A percentile compares a stretch with the other conserved stretches of the same genome.
phyloP scores from a whole-genome alignment of 2,329 filamentous ascomycete species.

The Leptographium radiaticola region DNA sequence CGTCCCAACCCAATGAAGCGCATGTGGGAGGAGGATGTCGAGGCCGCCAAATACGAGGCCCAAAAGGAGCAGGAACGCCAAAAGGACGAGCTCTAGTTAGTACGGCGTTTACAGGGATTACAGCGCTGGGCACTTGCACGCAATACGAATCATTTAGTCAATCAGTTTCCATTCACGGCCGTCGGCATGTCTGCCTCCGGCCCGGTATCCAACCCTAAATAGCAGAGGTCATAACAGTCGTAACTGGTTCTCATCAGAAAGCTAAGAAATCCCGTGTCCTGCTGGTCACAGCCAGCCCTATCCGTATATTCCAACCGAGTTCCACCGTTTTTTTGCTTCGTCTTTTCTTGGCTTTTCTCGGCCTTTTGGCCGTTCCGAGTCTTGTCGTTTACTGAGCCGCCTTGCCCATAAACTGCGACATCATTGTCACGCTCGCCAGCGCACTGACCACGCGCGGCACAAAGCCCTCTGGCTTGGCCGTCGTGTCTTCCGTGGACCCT shows the following conservation, averaged over 20 bases:
- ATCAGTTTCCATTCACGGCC: not conserved
- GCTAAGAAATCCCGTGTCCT: not conserved
- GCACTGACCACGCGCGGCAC: constrained; percentile 17
- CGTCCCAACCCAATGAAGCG: constrained; percentile 46
- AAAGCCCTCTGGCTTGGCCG: not conserved
- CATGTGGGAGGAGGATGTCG: constrained; percentile 38
- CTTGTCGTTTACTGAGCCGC: not conserved
- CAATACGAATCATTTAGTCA: too few relatives aligned
- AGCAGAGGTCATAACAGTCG: not conserved
- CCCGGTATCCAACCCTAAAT: not conserved
- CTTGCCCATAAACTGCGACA: constrained; percentile 13
- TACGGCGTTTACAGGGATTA: too few relatives aligned
- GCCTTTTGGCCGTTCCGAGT: too few relatives aligned
- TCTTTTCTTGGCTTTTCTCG: not conserved
- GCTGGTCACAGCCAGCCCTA: too few relatives aligned
- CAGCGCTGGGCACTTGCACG: too few relatives aligned
- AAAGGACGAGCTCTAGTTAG: constrained; percentile 17
- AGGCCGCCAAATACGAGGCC: constrained; percentile 10
- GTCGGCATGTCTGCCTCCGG: not conserved
- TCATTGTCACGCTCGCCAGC: constrained; percentile 17
- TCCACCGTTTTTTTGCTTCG: not conserved
- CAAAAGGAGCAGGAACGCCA: not conserved
- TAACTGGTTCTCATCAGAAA: not conserved
- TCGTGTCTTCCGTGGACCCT: not conserved
- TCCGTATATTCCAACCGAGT: not conserved